Evolutionary conservation across 2,329 filamentous ascomycete species (phyloP).

Genomic region (Epichloe coenophiala): DNA sequence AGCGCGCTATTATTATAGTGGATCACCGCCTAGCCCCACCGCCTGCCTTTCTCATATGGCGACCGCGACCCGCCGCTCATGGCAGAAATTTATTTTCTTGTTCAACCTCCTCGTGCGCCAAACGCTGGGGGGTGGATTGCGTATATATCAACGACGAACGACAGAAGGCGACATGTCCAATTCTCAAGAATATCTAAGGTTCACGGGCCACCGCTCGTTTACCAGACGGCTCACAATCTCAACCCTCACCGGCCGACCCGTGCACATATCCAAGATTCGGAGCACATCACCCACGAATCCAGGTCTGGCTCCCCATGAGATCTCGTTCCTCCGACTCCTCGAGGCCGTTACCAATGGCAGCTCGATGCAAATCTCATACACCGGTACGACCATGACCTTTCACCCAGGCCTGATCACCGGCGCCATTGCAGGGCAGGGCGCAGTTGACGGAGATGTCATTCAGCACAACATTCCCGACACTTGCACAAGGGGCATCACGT

Average conservation of each 20-base stretch:
- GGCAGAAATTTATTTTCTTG: conserved; percentile 27
- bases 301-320: conserved; percentile 81
- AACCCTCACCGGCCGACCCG: conserved; percentile 75
- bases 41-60: conserved; percentile 13
- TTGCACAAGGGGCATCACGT: conserved; percentile 72
- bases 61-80: background rate
- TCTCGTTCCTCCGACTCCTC: conserved; percentile 89
- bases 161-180: conserved; percentile 18
- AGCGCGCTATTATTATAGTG: background rate
- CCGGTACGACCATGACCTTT: conserved; percentile 84
- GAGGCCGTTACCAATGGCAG: conserved; percentile 93
- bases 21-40: conserved; percentile 11
- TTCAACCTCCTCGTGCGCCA: background rate
- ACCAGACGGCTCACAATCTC: conserved; percentile 75
- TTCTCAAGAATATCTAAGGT: conserved; percentile 48
- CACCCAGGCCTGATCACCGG: conserved; percentile 87
- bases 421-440: conserved; percentile 61
- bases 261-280: conserved; percentile 91
- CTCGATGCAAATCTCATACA: conserved; percentile 90
- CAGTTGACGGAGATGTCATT: conserved; percentile 58
- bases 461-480: conserved; percentile 66
- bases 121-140: background rate
- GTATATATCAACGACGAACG: background rate
- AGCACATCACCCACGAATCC: conserved; percentile 73
- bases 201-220: conserved; percentile 75